Conservation (phyloP, 306 rosid species). For the Urtica urens region DNA sequence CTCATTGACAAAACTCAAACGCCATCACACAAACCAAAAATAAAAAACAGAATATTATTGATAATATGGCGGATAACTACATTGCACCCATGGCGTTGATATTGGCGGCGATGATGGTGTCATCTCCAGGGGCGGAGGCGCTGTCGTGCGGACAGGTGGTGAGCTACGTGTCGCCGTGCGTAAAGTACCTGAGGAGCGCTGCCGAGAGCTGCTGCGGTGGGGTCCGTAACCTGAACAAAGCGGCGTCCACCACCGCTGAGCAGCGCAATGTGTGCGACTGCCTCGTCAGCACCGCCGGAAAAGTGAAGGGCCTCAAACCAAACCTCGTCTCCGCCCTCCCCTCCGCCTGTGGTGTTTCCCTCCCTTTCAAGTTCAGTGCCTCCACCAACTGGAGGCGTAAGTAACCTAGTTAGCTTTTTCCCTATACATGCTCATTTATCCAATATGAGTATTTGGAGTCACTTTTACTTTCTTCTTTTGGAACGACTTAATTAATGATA, state of each 20-base stretch:
- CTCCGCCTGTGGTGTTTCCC: slow-evolving; percentile 11
- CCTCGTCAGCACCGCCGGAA: slow-evolving; percentile 12
- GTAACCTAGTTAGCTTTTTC: neutral
- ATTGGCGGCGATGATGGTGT: neutral
- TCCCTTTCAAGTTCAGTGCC: slow-evolving; percentile 26
- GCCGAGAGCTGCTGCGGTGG: slow-evolving; percentile 6
- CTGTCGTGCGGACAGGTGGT: slow-evolving; percentile 9
- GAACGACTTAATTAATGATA: too few species aligned
- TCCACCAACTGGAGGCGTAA: slow-evolving; percentile 19
- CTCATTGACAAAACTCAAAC: too few species aligned
- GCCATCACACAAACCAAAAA: too few species aligned
- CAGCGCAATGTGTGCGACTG: slow-evolving; percentile 38
- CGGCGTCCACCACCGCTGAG: slow-evolving; percentile 32
- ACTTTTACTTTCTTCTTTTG: too few species aligned
- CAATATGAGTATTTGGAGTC: too few species aligned
- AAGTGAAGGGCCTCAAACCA: neutral
- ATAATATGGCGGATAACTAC: too few species aligned
- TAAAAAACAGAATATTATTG: too few species aligned
- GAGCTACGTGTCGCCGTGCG: slow-evolving; percentile 8
- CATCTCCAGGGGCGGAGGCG: neutral
- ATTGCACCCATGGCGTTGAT: neutral
- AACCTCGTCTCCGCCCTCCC: slow-evolving; percentile 29
- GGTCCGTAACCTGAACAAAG: slow-evolving; percentile 3
- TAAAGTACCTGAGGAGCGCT: neutral
- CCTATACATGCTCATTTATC: too few species aligned